phyloP scores from a whole-genome alignment of 2,329 filamentous ascomycete genomes.

The Epichloe aotearoae region DNA sequence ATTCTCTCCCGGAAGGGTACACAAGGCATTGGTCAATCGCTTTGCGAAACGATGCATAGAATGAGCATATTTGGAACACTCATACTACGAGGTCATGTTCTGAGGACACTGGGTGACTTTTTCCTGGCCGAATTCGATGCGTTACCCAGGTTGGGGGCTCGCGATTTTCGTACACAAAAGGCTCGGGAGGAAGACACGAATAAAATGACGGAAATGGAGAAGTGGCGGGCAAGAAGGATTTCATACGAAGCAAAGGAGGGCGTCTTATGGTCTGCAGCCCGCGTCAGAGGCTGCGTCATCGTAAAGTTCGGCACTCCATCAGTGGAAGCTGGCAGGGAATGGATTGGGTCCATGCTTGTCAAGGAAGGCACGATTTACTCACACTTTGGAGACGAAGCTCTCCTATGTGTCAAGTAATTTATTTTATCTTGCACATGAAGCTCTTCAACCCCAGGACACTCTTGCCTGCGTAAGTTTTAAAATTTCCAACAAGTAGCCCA shows the following conservation, averaged over 20 bases:
- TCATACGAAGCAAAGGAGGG: conserved; percentile 43
- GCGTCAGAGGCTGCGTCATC: conserved; percentile 68
- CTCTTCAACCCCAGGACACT: too few species aligned
- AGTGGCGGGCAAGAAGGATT: conserved; percentile 43
- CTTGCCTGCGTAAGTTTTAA: too few species aligned
- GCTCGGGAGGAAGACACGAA: conserved; percentile 26
- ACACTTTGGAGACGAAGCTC: conserved; percentile 66
- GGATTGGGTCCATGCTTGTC: conserved; percentile 63
- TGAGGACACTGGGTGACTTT: conserved; percentile 53
- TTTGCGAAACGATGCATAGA: conserved; percentile 55
- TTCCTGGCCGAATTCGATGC: conserved; percentile 67
- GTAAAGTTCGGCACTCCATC: conserved; percentile 81
- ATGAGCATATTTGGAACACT: conserved; percentile 74
- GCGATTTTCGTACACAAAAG: conserved; percentile 55
- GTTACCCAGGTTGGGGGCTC: conserved; percentile 68
- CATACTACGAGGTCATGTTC: conserved; percentile 62
- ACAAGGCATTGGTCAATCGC: conserved; percentile 24
- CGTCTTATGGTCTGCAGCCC: conserved; percentile 71
- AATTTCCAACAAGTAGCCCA: too few species aligned
- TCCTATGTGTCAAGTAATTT: conserved; percentile 56
- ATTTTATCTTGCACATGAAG: background rate
- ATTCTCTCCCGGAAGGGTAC: conserved; percentile 49
- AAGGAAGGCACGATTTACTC: conserved; percentile 58
- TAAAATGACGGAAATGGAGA: conserved; percentile 27
- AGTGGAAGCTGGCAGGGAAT: conserved; percentile 68